Percentiles rank a stretch among this genome's conserved stretches.
Evolutionary conservation across 805 yeast species (phyloP).

Genomic region (Candida insectorum): DNA sequence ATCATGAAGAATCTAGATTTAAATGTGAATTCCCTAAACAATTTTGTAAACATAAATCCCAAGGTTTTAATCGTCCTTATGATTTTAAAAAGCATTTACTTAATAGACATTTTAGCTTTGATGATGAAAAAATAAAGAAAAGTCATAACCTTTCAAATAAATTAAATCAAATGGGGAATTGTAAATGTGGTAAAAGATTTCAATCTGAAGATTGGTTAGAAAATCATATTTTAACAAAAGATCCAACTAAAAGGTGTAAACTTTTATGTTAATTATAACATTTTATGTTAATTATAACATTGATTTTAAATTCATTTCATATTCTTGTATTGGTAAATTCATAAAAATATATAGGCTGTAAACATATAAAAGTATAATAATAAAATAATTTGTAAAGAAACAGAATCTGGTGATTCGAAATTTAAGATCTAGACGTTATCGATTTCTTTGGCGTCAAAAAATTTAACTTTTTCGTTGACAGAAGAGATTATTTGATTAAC

Average conservation of each 20-base stretch:
- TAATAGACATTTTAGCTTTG: slow-evolving; percentile 58
- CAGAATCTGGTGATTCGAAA: too few relatives aligned
- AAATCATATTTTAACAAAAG: slow-evolving; percentile 26
- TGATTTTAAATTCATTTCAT: too few relatives aligned
- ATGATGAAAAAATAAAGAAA: slow-evolving; percentile 40
- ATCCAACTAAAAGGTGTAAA: slow-evolving; percentile 1
- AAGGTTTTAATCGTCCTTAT: slow-evolving; percentile 64
- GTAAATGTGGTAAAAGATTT: slow-evolving; percentile 40
- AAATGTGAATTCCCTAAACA: slow-evolving; percentile 54
- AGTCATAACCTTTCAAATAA: slow-evolving; percentile 53
- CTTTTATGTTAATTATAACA: slow-evolving; percentile 1
- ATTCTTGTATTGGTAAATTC: too few relatives aligned
- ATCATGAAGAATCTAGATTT: slow-evolving; percentile 54
- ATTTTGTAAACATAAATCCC: slow-evolving; percentile 56
- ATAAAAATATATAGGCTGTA: too few relatives aligned
- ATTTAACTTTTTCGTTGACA: neutral
- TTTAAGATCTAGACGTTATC: neutral
- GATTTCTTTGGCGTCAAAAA: neutral
- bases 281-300: too few relatives aligned
- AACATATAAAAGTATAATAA: too few relatives aligned
- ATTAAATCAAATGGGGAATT: slow-evolving; percentile 47
- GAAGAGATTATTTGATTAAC: neutral
- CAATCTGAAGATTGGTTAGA: slow-evolving; percentile 35
- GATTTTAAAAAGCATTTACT: slow-evolving; percentile 65
- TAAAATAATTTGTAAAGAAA: too few relatives aligned